Base-by-base conservation (phyloP, 2,329 filamentous ascomycete genomes). In the Talaromyces sp. region DNA sequence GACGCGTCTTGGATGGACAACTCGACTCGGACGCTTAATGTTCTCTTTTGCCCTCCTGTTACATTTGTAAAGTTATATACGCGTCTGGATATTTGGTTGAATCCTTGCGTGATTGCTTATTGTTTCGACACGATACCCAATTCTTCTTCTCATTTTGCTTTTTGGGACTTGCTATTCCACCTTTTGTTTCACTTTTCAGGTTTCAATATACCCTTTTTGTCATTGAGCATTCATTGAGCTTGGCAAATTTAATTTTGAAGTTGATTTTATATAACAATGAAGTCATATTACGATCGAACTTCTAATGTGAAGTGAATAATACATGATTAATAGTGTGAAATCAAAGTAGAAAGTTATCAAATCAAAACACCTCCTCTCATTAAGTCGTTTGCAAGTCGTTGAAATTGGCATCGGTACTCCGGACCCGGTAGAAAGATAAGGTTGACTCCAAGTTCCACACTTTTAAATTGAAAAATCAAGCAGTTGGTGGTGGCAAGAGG, bases 1-100 rank as follows among this genome's bases (percentile, higher is more conserved):
- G 87, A 64, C 82, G 85, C 59, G 83, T 91, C 3, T 79, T 96
- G 33, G 90, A 93, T 67, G 91, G 90, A 5, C 78, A 87, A 64
- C 83, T 87, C 66, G 81, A 81, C 67, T 64, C 57, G 21, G 54
- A 56, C 42, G 55, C 60, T 21, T 58, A 48, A 60, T 55, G 39
- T 37, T 9, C 28, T 44, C 5, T 37, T n/a, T 56, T 44, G 37
- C n/a, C 23, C 18, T 14, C 9, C n/a, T 25, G 48, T 35, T 44
- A 3, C 8, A 42, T 33, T 35, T 23, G 11, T 23, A 4, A 9
- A 23, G n/a, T 23, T 14, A 16, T 44, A 57, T 56, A 54, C 25
- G 50, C 31, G 9, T 54, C 28, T 54, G 50, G 18, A 54, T 37
- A 21, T 35, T 54, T 54, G 50, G 5, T 54, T 54, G 31, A 28